Conservation (phyloP, 371 early-diverging fungal genomes). For the Batrachochytrium dendrobatidis region DNA sequence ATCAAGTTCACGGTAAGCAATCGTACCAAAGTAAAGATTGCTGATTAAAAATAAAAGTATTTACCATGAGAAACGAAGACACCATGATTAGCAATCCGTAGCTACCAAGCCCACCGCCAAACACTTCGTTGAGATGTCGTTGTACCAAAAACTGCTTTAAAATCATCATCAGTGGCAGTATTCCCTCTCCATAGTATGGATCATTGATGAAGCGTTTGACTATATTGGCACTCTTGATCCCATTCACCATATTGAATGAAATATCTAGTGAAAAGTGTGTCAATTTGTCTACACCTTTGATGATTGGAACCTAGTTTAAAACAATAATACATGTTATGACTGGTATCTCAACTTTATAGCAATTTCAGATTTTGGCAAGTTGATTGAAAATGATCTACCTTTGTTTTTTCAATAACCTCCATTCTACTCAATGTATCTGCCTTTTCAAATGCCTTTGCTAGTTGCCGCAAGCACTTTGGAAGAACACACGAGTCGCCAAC, state of each 20-base stretch:
- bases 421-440: slow-evolving; percentile 18
- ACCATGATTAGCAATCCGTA: slow-evolving; percentile 83
- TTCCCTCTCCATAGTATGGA: slow-evolving; percentile 41
- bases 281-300: slow-evolving; percentile 75
- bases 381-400: slow-evolving; percentile 11
- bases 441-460: slow-evolving; percentile 14
- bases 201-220: slow-evolving; percentile 48
- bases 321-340: background rate
- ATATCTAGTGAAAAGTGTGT: slow-evolving; percentile 77
- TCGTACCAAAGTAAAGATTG: no score
- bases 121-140: slow-evolving; percentile 81
- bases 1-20: background rate
- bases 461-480: slow-evolving; percentile 15
- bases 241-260: slow-evolving; percentile 63
- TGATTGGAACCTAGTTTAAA: slow-evolving; percentile 71
- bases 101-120: slow-evolving; percentile 89
- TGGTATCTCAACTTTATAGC: background rate
- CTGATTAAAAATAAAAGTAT: background rate
- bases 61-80: slow-evolving; percentile 70
- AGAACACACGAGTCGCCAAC: slow-evolving; percentile 9
- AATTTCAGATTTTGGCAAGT: background rate
- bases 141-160: slow-evolving; percentile 77
- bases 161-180: slow-evolving; percentile 62
- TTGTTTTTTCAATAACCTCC: slow-evolving; percentile 43
- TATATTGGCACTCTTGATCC: slow-evolving; percentile 55